These are phyloP conservation scores for Metschnikowia peoriensis DNA, from an alignment of 805 yeast species.

Conservation along the genomic window DNA sequence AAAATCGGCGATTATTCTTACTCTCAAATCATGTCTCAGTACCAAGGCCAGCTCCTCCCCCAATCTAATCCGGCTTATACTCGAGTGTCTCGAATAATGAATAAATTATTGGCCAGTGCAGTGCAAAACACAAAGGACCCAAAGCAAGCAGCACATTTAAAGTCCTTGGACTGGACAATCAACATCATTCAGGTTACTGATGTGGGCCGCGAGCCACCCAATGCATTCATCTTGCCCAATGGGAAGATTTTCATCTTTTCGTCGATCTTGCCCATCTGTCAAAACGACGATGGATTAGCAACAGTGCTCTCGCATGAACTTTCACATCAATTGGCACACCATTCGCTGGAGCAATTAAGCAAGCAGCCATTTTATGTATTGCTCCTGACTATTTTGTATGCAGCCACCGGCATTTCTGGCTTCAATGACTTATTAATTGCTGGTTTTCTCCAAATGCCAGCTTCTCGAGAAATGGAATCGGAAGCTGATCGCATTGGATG, in stretches of 20 bases:
- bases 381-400: conserved; percentile 51
- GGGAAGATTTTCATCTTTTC: conserved; percentile 92
- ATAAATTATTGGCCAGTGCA: conserved; percentile 60
- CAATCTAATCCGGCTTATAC: conserved; percentile 55
- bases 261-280: conserved; percentile 73
- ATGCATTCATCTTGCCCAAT: conserved; percentile 94
- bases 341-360: conserved; percentile 79
- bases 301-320: conserved; percentile 92
- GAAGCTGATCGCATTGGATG: conserved; percentile 96
- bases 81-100: conserved; percentile 61
- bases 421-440: conserved; percentile 53
- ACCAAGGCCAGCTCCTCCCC: conserved; percentile 55
- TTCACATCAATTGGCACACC: conserved; percentile 92
- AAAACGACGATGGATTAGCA: conserved; percentile 88
- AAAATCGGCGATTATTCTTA: conserved; percentile 65
- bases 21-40: conserved; percentile 55
- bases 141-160: conserved; percentile 35
- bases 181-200: conserved; percentile 60
- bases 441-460: conserved; percentile 70
- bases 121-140: conserved; percentile 31
- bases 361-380: conserved; percentile 68
- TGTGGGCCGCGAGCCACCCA: conserved; percentile 75
- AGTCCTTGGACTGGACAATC: conserved; percentile 65
- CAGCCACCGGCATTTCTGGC: conserved; percentile 57
- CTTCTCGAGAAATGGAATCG: conserved; percentile 89